Evolutionary conservation across 805 yeast species (phyloP).

Genomic region (Candida succiphila): DNA sequence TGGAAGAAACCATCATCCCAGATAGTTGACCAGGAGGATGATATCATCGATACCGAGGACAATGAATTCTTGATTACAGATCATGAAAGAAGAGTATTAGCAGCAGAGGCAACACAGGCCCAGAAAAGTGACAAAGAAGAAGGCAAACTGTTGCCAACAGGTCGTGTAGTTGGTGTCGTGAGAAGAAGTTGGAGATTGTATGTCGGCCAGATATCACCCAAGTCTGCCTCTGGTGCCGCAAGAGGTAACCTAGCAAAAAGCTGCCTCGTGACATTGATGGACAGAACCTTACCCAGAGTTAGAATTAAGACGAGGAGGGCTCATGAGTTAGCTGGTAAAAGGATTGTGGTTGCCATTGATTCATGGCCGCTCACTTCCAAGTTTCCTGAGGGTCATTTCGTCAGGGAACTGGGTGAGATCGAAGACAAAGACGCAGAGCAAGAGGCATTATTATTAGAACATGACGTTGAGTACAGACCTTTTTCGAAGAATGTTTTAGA

Average conservation of each 20-base stretch:
- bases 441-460: slow-evolving; percentile 86
- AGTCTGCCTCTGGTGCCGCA: slow-evolving; percentile 48
- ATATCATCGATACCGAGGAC: slow-evolving; percentile 45
- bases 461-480: slow-evolving; percentile 94
- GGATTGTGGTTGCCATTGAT: slow-evolving; percentile 88
- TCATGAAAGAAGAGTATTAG: slow-evolving; percentile 59
- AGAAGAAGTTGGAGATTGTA: slow-evolving; percentile 94
- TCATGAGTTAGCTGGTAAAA: slow-evolving; percentile 69
- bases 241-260: slow-evolving; percentile 59
- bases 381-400: slow-evolving; percentile 91
- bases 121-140: slow-evolving; percentile 34
- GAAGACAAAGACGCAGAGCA: slow-evolving; percentile 95
- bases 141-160: slow-evolving; percentile 72
- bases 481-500: slow-evolving; percentile 85
- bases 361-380: slow-evolving; percentile 82
- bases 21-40: slow-evolving; percentile 68
- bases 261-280: slow-evolving; percentile 85
- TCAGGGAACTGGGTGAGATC: slow-evolving; percentile 77
- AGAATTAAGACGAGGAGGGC: slow-evolving; percentile 85
- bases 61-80: slow-evolving; percentile 44
- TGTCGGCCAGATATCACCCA: slow-evolving; percentile 86
- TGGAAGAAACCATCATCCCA: slow-evolving; percentile 85
- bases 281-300: slow-evolving; percentile 76
- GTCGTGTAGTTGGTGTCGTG: slow-evolving; percentile 76
- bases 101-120: slow-evolving; percentile 66